These are phyloP conservation scores for Exophiala alcalophila DNA, from an alignment of 2,329 filamentous ascomycete species.

Conservation along the genomic window DNA sequence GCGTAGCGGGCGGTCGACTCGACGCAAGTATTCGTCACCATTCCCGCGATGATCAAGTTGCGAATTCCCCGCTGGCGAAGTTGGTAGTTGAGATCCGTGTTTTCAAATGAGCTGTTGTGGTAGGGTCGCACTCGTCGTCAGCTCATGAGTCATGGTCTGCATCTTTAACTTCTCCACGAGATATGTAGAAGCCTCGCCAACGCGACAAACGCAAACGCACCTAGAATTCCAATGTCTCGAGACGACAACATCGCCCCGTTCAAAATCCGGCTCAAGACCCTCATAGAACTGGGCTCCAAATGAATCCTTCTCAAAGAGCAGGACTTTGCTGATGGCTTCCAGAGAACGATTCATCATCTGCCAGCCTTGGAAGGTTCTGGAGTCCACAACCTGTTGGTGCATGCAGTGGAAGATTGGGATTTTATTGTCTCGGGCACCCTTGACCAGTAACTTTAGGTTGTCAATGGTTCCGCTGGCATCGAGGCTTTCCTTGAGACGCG, in stretches of 20 bases:
- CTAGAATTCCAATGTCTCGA: conserved; percentile 36
- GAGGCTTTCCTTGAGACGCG: conserved; percentile 1
- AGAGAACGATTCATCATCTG: conserved; percentile 31
- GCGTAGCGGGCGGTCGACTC: conserved; percentile 38
- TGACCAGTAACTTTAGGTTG: conserved; percentile 31
- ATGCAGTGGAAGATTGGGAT: conserved; percentile 38
- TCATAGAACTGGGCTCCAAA: conserved; percentile 33
- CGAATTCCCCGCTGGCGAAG: conserved; percentile 36
- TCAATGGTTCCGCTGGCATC: conserved; percentile 27
- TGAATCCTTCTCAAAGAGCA: conserved; percentile 33
- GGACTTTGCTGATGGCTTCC: conserved; percentile 19
- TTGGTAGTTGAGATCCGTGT: conserved; percentile 39
- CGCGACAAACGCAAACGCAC: too few relatives aligned
- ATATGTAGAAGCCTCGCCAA: too few relatives aligned
- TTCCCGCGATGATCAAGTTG: conserved; percentile 34
- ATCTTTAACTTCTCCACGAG: too few relatives aligned
- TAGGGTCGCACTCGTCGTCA: too few relatives aligned
- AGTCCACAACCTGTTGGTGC: conserved; percentile 33
- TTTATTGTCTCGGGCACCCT: conserved; percentile 27
- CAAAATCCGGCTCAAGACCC: conserved; percentile 32
- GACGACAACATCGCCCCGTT: conserved; percentile 35
- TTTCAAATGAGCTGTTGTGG: conserved; percentile 36
- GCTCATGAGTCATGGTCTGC: too few relatives aligned
- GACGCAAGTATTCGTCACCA: conserved; percentile 36
- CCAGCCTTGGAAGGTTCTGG: conserved; percentile 32